Evolutionary conservation across 176 grass and related monocot species (phyloP).

Genomic region (Oryza meridionalis): DNA sequence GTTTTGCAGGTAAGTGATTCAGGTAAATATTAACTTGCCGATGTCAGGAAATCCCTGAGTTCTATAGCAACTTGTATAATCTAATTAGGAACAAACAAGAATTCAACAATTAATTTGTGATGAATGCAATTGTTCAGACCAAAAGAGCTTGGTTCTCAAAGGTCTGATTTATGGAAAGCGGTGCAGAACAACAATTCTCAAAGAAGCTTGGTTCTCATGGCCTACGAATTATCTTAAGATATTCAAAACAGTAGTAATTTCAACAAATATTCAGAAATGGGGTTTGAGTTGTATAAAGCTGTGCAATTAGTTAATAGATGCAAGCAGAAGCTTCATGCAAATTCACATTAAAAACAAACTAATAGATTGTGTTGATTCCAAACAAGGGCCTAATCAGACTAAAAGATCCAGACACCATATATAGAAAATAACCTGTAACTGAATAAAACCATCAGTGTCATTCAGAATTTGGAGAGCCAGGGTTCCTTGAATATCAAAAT

Average conservation of each 20-base stretch:
- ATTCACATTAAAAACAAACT: constrained; percentile 24
- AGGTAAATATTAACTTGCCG: constrained; percentile 18
- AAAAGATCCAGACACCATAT: constrained; percentile 7
- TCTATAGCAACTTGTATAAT: background rate
- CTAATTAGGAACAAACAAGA: background rate
- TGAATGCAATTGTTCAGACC: background rate
- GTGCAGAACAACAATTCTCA: background rate
- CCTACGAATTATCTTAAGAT: background rate
- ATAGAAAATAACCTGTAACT: constrained; percentile 77
- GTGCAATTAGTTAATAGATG: background rate
- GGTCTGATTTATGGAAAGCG: background rate
- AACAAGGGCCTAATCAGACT: background rate
- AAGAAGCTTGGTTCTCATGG: background rate
- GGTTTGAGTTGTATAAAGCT: constrained; percentile 17
- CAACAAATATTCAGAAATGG: constrained; percentile 6
- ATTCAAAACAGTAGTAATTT: background rate
- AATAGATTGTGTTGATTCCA: constrained; percentile 19
- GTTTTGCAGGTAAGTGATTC: constrained; percentile 10
- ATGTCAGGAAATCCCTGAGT: background rate
- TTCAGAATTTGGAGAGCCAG: constrained; percentile 90
- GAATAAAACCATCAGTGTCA: constrained; percentile 74
- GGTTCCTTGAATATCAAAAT: constrained; percentile 88
- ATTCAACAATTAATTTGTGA: background rate
- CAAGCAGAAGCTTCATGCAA: constrained; percentile 6
- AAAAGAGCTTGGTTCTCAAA: background rate